Conservation (phyloP, 2,329 filamentous ascomycete species). For the Cladosporium sp. region DNA sequence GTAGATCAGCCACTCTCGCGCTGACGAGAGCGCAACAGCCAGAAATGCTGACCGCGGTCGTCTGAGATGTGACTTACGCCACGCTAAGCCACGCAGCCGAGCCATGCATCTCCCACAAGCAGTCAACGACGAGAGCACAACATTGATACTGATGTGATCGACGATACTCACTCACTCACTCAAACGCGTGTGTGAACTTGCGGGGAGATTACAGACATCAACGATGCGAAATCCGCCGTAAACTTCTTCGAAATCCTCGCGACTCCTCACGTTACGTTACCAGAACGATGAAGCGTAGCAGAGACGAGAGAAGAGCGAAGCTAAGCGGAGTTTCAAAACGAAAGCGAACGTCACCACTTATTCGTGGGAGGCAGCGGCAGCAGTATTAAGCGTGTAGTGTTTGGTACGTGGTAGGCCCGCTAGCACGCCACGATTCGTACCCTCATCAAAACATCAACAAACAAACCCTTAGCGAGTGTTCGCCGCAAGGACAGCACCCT, state of each 20-base stretch:
- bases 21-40: slow-evolving; percentile 14
- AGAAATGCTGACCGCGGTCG: slow-evolving; percentile 4
- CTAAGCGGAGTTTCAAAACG: neutral
- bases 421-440: neutral
- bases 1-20: slow-evolving; percentile 11
- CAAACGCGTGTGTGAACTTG: neutral
- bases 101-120: neutral
- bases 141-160: neutral
- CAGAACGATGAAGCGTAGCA: neutral
- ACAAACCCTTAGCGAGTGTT: neutral
- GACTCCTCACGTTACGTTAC: slow-evolving; percentile 1
- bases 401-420: slow-evolving; percentile 7
- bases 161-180: neutral
- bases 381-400: slow-evolving; percentile 3
- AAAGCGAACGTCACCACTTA: neutral
- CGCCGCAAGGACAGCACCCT: slow-evolving; percentile 35
- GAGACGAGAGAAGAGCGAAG: slow-evolving; percentile 4
- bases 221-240: neutral
- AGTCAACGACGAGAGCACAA: neutral
- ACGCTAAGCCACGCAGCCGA: neutral
- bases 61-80: neutral
- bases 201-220: neutral
- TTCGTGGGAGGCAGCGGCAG: neutral
- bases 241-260: neutral
- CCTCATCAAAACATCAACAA: neutral